phyloP scores from a whole-genome alignment of 192 early-diverging fungal genomes.

The Podila epigama region DNA sequence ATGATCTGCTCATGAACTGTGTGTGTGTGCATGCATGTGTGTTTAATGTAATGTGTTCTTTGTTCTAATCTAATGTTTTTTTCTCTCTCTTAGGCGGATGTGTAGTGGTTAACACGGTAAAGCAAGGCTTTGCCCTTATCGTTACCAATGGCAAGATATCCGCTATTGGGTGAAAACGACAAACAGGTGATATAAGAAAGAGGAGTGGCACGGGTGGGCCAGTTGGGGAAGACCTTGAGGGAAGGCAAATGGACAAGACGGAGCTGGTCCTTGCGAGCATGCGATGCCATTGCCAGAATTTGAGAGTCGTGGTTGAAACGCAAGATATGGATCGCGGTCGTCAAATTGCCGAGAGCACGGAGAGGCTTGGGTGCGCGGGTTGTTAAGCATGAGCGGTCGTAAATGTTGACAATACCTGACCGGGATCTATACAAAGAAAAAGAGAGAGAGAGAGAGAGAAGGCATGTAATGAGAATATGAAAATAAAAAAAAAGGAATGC shows the following conservation, averaged over 20 bases:
- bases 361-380: conserved; percentile 65
- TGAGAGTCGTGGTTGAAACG: conserved; percentile 89
- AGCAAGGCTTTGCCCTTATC: conserved; percentile 89
- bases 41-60: too few relatives aligned
- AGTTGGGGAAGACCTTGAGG: conserved; percentile 86
- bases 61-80: background rate
- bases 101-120: conserved; percentile 78
- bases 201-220: conserved; percentile 88
- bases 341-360: conserved; percentile 86
- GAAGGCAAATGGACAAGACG: conserved; percentile 86
- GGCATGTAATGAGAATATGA: background rate
- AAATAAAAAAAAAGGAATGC: background rate
- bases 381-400: conserved; percentile 66
- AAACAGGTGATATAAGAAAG: conserved; percentile 81
- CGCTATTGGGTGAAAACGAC: conserved; percentile 91
- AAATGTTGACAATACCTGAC: conserved; percentile 92
- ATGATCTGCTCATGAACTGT: too few relatives aligned
- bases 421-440: conserved; percentile 65
- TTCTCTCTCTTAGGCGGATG: conserved; percentile 51
- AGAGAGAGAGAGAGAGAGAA: conserved; percentile 5
- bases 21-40: too few relatives aligned
- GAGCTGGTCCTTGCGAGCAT: conserved; percentile 79
- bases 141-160: conserved; percentile 91
- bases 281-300: conserved; percentile 79
- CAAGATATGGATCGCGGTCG: conserved; percentile 77